Percentiles rank a stretch among this genome's conserved stretches.
phyloP scores from a whole-genome alignment of 1,284 basidiomycete species.

The Moesziomyces sp. region DNA sequence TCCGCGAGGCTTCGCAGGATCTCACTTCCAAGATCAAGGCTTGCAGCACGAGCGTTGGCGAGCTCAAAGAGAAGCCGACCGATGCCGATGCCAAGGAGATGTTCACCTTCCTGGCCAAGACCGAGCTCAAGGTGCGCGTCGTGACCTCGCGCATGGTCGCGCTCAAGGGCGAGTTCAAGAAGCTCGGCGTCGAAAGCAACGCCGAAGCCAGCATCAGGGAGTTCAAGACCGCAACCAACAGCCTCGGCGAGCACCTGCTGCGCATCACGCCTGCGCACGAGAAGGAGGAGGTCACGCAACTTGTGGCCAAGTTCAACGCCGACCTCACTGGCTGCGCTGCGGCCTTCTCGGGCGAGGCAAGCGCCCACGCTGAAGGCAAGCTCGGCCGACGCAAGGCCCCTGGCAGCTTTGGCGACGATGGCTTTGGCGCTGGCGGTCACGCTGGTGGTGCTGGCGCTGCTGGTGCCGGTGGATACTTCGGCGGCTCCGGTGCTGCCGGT shows the following conservation, averaged over 20 bases:
- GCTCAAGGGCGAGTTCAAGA: conserved; percentile 20
- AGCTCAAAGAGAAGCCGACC: conserved; percentile 1
- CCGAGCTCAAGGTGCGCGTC: conserved; percentile 11
- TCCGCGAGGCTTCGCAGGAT: conserved; percentile 5
- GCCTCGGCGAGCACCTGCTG: conserved; percentile 9
- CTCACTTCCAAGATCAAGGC: conserved; percentile 9
- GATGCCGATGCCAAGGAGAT: conserved; percentile 14
- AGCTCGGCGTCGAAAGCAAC: conserved; percentile 5
- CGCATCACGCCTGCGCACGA: conserved; percentile 10
- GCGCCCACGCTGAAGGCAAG: no score
- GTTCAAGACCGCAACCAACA: conserved; percentile 4
- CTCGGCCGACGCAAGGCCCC: no score
- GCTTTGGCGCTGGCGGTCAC: no score
- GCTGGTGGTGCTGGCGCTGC: no score
- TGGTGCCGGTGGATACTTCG: no score
- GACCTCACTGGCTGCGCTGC: conserved; percentile 7
- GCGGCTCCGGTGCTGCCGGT: no score
- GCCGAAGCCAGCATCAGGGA: conserved; percentile 4
- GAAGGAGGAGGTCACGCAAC: conserved; percentile 1
- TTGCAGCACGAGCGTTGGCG: background rate
- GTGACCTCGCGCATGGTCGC: conserved; percentile 2
- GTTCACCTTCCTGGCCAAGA: conserved; percentile 6
- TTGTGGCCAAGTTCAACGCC: conserved; percentile 7
- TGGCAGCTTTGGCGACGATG: no score
- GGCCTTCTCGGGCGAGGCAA: background rate